Conservation (phyloP, 345 rosid genomes). For the Clausena lansium region DNA sequence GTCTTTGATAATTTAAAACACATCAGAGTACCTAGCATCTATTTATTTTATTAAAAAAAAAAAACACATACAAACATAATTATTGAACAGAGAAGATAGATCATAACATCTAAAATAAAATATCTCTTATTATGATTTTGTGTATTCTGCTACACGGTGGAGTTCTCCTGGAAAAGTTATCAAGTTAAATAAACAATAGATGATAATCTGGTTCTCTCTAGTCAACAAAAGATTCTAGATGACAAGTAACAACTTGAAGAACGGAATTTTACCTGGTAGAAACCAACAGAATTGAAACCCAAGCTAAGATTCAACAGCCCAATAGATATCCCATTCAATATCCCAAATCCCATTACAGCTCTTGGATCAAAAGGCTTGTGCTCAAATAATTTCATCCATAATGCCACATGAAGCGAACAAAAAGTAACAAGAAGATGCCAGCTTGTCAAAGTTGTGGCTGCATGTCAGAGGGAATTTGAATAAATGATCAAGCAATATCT, state of each 20-base stretch:
- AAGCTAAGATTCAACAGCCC: slow-evolving; percentile 96
- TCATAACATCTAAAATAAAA: neutral
- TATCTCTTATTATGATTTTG: neutral
- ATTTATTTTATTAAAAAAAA: neutral
- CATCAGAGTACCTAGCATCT: neutral
- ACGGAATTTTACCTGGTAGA: slow-evolving; percentile 76
- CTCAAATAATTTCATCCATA: slow-evolving; percentile 95
- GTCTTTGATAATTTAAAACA: neutral
- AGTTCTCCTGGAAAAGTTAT: neutral
- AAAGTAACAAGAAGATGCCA: slow-evolving; percentile 99
- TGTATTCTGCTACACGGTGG: neutral
- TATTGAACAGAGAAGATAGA: neutral
- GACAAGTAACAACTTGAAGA: slow-evolving; percentile 4
- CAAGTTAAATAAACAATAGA: neutral
- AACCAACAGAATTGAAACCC: slow-evolving; percentile 99
- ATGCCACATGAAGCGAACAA: slow-evolving; percentile 97
- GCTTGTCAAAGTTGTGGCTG: slow-evolving; percentile 99
- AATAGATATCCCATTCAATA: slow-evolving; percentile 93
- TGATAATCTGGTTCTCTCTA: neutral
- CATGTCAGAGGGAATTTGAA: slow-evolving; percentile 7
- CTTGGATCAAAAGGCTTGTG: slow-evolving; percentile 99
- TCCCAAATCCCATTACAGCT: slow-evolving; percentile 99
- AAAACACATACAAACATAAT: neutral
- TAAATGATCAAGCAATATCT: neutral
- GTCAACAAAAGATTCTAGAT: neutral